Evolutionary conservation across 1,284 basidiomycete genomes (phyloP), one percentile per base, ranked within the genome.

Genomic region (Pulveroboletus sp.): DNA sequence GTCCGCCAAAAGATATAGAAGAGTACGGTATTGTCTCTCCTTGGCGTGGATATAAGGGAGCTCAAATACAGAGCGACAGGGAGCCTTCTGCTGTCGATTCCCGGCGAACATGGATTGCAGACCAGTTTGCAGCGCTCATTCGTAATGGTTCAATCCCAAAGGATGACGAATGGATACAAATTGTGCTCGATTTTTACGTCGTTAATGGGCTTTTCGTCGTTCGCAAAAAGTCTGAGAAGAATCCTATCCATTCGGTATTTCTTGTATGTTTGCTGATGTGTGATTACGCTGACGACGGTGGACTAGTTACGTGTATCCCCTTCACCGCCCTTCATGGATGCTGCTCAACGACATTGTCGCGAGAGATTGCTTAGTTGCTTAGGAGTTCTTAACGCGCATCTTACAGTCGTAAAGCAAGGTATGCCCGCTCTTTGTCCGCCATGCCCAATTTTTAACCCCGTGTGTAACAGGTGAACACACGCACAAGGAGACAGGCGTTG

Each of bases 101-200:
- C 14, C 80, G 83, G 54, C 78, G 92, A 51, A 75, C 75, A 40
- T 98, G 96, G 95, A 85, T 93, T 24, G 81, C 92, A 44, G 94
- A 98, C 56, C 96, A 98, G 75, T 77, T 98, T 26, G 77, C 85
- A 12, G 82, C 84, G 11, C 81, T 98, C 38, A 78, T 95, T 59
- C 86, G 90, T 52, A 96, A 94, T 68, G 83, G 85, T 8, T 81
- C 86, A 0, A 83, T 98, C 39, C 91, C 91, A 10, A 95, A 92
- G 70, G 80, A 83, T 52, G 93, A 96, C 68, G 79, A 79, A 45
- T 93, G 92, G 85, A 78, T 96, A 22, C 76, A 82, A 55, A 78
- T 80, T 12, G 77, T 95, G 47, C 78, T 98, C 39, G 85, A 94
- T 61, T 96, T 94, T 83, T 77, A 98, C 38, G 76, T 83, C 47